Percentiles rank a stretch among this genome's conserved stretches.
Evolutionary conservation across 805 yeast species (phyloP).

Genomic region (Hanseniaspora lachancei): DNA sequence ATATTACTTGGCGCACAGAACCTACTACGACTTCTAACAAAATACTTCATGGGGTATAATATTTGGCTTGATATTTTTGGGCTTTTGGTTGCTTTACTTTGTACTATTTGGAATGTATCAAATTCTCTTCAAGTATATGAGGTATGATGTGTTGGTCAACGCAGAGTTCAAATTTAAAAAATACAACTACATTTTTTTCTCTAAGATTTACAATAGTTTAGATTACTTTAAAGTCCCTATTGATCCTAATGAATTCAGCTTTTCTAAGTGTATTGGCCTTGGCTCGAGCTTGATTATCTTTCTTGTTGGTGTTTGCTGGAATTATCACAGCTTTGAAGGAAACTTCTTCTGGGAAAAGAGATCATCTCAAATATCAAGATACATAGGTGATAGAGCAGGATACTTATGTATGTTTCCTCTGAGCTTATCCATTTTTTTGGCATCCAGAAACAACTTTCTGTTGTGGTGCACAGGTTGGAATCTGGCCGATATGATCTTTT

Average conservation of each 20-base stretch:
- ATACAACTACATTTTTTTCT: conserved; percentile 13
- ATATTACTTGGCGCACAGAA: neutral
- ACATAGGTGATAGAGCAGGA: conserved; percentile 40
- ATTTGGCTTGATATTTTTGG: conserved; percentile 36
- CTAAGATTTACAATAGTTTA: conserved; percentile 19
- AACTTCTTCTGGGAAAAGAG: conserved; percentile 6
- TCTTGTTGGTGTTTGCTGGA: conserved; percentile 12
- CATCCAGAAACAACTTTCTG: conserved; percentile 57
- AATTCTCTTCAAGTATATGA: conserved; percentile 14
- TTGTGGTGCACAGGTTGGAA: conserved; percentile 48
- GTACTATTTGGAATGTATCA: conserved; percentile 29
- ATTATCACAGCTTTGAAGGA: conserved; percentile 13
- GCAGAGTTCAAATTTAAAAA: conserved; percentile 12
- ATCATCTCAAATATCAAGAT: conserved; percentile 14
- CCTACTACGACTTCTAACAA: neutral
- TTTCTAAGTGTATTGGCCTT: conserved; percentile 12
- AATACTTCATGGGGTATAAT: conserved; percentile 30
- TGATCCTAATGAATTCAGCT: neutral
- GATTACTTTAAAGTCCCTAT: neutral
- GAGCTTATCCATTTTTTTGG: conserved; percentile 47
- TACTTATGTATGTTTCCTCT: conserved; percentile 35
- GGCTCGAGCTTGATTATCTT: conserved; percentile 10
- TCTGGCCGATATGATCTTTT: conserved; percentile 41
- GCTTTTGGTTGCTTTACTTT: conserved; percentile 38
- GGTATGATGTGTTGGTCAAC: neutral